Base-by-base conservation (phyloP, 2,329 filamentous ascomycete genomes). In the Fusarium virguliforme region DNA sequence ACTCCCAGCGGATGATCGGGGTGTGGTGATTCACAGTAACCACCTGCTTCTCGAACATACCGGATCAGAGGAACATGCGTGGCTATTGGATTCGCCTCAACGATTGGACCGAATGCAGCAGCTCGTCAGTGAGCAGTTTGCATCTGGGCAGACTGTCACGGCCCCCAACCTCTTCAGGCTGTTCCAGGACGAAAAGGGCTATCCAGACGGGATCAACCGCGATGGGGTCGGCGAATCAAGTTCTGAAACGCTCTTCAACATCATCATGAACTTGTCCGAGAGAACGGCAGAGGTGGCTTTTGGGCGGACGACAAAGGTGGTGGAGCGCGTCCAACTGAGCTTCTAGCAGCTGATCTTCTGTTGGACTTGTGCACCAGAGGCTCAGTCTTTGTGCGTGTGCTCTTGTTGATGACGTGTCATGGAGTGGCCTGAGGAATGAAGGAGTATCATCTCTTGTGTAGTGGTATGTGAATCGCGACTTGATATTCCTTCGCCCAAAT, bases 371-470 rank as follows among this genome's bases (percentile, higher is more conserved):
- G n/a, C 46, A 6, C n/a, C 26, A 18, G 30, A 30, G n/a, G 12
- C 13, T 32, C 15, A 50, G 46, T 50, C 15, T 12, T 18, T 50
- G 46, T 50, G n/a, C 46, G 46, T 26, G 26, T 26, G 18, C 26
- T 32, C 30, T 50, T 32, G 46, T 26, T 50, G 46, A 50, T 50
- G 46, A 50, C 46, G 46, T 32, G 46, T 50, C 46, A 32, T 15
- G 12, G 43, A 50, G 46, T 50, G 46, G 46, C 8, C 46, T 9
- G 26, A 50, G 13, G 28, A 50, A 50, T 50, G 26, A 50, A 9
- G n/a, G n/a, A n/a, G 28, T 50, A 50, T 30, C 6, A 30, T 30
- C 24, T 30, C 43, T 18, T 50, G 26, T 30, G 43, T 50, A 50
- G 46, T 50, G 15, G 26, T 50, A n/a, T 50, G 43, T 50, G 46